Conservation (phyloP, 1,284 basidiomycete species). For the Phlebopus sp. region DNA sequence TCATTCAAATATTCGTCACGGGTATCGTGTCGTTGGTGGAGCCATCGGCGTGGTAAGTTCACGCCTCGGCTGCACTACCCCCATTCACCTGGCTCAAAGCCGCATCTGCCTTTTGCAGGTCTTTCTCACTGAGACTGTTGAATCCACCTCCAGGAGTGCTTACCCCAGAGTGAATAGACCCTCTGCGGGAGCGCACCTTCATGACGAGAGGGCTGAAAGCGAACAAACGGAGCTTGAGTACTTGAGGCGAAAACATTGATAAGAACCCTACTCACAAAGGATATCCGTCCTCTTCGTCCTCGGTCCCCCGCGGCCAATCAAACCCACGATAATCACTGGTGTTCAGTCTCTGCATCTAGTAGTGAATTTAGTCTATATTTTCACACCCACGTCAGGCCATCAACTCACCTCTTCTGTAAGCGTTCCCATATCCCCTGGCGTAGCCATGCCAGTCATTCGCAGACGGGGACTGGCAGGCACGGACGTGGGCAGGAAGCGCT, state of each 20-base stretch:
- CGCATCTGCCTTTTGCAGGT: slow-evolving; percentile 80
- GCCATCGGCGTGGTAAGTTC: not conserved
- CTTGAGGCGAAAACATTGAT: slow-evolving; percentile 19
- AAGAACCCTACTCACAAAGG: slow-evolving; percentile 64
- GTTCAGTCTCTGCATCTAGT: slow-evolving; percentile 77
- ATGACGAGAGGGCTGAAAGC: slow-evolving; percentile 76
- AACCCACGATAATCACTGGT: slow-evolving; percentile 90
- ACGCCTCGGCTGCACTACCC: not conserved
- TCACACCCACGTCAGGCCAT: not conserved
- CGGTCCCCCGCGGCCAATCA: slow-evolving; percentile 58
- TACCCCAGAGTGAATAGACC: slow-evolving; percentile 81
- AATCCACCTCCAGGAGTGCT: slow-evolving; percentile 82
- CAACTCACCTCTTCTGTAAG: slow-evolving; percentile 78
- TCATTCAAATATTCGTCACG: slow-evolving; percentile 3
- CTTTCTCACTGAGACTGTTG: slow-evolving; percentile 79
- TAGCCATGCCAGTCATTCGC: slow-evolving; percentile 68
- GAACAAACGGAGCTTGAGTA: slow-evolving; percentile 10
- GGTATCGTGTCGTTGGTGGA: not conserved
- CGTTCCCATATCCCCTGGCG: slow-evolving; percentile 92
- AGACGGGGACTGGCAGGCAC: slow-evolving; percentile 87
- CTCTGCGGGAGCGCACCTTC: slow-evolving; percentile 87
- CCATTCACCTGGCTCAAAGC: slow-evolving; percentile 69
- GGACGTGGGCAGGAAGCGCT: slow-evolving; percentile 69
- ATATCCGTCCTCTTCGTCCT: slow-evolving; percentile 90
- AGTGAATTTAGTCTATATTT: not conserved